A percentile compares a stretch with the other conserved stretches of the same genome.
Conservation (phyloP, 805 yeast species). For the Kockiozyma suomiensis region DNA sequence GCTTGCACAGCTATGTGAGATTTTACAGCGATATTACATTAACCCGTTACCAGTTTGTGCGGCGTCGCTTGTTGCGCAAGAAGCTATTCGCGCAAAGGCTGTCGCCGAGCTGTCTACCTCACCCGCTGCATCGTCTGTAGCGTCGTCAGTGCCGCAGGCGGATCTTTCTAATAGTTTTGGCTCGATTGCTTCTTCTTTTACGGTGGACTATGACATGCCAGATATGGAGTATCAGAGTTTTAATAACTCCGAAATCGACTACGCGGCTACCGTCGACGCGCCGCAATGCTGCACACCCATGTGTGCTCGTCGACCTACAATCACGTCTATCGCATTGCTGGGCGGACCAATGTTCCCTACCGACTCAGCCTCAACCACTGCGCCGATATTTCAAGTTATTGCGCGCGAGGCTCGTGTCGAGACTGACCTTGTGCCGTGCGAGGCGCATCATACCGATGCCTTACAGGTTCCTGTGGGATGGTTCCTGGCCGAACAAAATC, state of each 20-base stretch:
- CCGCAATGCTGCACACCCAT: slow-evolving; percentile 16
- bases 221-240: background rate
- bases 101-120: background rate
- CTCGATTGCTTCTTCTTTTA: slow-evolving; percentile 10
- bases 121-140: background rate
- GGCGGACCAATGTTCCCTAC: slow-evolving; percentile 34
- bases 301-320: slow-evolving; percentile 24
- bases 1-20: slow-evolving; percentile 15
- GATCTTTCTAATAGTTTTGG: background rate
- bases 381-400: slow-evolving; percentile 17
- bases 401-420: slow-evolving; percentile 26
- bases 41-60: slow-evolving; percentile 16
- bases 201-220: slow-evolving; percentile 1
- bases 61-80: slow-evolving; percentile 10
- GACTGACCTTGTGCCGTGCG: slow-evolving; percentile 29
- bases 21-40: slow-evolving; percentile 20
- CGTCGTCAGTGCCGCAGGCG: background rate
- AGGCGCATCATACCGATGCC: slow-evolving; percentile 8
- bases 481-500: slow-evolving; percentile 22
- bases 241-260: slow-evolving; percentile 2
- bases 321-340: slow-evolving; percentile 15
- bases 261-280: background rate
- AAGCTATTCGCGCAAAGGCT: background rate
- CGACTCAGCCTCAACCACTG: slow-evolving; percentile 16
- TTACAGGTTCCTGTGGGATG: slow-evolving; percentile 14